A percentile compares a stretch with the other conserved stretches of the same genome.
phyloP scores from a whole-genome alignment of 495 filamentous ascomycete species.

The Aspergillus avenaceus region DNA sequence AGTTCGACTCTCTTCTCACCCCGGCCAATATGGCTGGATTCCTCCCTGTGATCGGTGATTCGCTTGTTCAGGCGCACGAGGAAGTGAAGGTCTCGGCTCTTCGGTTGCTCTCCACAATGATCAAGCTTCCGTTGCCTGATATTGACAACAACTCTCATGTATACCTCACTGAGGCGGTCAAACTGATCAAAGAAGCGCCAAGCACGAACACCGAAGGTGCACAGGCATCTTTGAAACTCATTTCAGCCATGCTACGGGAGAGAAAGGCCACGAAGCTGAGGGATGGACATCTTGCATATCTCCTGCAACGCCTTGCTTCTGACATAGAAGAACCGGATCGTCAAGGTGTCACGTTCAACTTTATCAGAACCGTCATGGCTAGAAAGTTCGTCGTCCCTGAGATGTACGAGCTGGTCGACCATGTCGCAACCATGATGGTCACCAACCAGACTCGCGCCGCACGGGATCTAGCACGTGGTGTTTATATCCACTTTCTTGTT shows the following conservation, averaged over 20 bases:
- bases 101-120: conserved; percentile 75
- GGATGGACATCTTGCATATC: conserved; percentile 75
- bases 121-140: conserved; percentile 72
- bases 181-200: conserved; percentile 69
- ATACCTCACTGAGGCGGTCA: conserved; percentile 79
- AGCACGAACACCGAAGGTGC: conserved; percentile 76
- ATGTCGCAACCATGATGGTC: conserved; percentile 89
- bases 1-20: conserved; percentile 74
- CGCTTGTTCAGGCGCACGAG: conserved; percentile 75
- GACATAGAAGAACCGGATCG: conserved; percentile 90
- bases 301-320: conserved; percentile 78
- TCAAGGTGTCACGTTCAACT: conserved; percentile 89
- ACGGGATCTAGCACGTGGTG: conserved; percentile 79
- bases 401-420: conserved; percentile 87
- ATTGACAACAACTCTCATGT: conserved; percentile 66
- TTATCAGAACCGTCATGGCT: conserved; percentile 78
- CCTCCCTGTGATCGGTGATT: conserved; percentile 82
- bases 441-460: conserved; percentile 86
- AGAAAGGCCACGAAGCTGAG: conserved; percentile 67
- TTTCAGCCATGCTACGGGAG: conserved; percentile 81
- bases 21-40: conserved; percentile 76
- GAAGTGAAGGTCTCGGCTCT: conserved; percentile 85
- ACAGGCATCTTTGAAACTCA: conserved; percentile 81
- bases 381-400: conserved; percentile 79
- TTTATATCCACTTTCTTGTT: conserved; percentile 89